Conservation (phyloP, 352 stramenopile genomes). For the Globisporangium perplexum region DNA sequence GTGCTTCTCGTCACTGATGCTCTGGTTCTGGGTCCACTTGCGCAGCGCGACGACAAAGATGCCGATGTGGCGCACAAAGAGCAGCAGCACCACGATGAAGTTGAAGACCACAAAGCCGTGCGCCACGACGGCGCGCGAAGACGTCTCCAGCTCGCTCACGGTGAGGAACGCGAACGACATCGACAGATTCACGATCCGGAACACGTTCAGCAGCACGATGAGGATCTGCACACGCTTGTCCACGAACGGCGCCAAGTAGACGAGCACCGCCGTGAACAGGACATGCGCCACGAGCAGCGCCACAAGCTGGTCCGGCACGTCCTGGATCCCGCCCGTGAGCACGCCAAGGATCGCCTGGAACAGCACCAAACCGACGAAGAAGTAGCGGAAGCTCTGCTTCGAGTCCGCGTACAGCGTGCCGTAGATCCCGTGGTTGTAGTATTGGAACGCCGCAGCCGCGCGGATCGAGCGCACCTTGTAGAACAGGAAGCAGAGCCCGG, state of each 20-base stretch:
- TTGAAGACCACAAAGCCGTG: slow-evolving; percentile 58
- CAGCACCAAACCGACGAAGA: slow-evolving; percentile 44
- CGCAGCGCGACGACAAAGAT: slow-evolving; percentile 49
- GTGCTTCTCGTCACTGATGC: background rate
- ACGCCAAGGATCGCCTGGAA: slow-evolving; percentile 48
- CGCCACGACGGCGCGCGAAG: slow-evolving; percentile 30
- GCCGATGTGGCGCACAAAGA: slow-evolving; percentile 52
- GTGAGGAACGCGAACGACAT: slow-evolving; percentile 54
- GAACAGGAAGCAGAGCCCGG: slow-evolving; percentile 32
- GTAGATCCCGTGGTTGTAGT: slow-evolving; percentile 42
- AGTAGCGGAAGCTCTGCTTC: slow-evolving; percentile 50
- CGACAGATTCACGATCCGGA: slow-evolving; percentile 49
- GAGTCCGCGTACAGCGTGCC: slow-evolving; percentile 55
- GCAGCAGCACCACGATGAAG: slow-evolving; percentile 41
- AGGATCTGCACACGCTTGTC: slow-evolving; percentile 26
- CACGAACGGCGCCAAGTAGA: slow-evolving; percentile 49
- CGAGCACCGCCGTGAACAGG: slow-evolving; percentile 38
- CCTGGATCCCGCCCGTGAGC: slow-evolving; percentile 39
- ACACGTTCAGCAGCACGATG: slow-evolving; percentile 29
- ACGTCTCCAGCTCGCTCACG: slow-evolving; percentile 29
- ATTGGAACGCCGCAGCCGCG: slow-evolving; percentile 33
- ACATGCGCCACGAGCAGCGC: slow-evolving; percentile 42
- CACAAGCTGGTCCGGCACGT: slow-evolving; percentile 44
- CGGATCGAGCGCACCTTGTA: slow-evolving; percentile 33
- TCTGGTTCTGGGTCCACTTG: slow-evolving; percentile 27